These are phyloP conservation scores for Penicillium sumatraense DNA, from an alignment of 2,329 filamentous ascomycete genomes.

Conservation along the genomic window DNA sequence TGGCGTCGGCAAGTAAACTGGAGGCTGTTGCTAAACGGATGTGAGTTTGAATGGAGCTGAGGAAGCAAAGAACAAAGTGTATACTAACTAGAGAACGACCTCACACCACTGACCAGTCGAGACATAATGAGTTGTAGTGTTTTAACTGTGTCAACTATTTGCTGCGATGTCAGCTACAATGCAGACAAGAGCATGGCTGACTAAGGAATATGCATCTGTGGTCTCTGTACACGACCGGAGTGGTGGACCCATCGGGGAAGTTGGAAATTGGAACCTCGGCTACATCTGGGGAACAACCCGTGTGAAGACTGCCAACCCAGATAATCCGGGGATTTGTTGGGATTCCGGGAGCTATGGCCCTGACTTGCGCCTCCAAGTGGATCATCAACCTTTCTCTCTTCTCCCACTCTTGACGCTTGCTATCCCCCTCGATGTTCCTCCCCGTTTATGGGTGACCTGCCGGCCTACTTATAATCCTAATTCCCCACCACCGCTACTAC, in stretches of 20 bases:
- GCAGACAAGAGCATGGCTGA: background rate
- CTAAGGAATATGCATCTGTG: background rate
- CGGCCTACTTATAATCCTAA: background rate
- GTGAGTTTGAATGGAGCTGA: slow-evolving; percentile 12
- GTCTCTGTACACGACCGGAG: background rate
- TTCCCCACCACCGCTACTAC: background rate
- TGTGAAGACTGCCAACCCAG: slow-evolving; percentile 4
- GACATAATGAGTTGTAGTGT: slow-evolving; percentile 33
- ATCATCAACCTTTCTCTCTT: background rate
- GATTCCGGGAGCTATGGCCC: slow-evolving; percentile 25
- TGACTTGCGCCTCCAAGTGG: slow-evolving; percentile 11
- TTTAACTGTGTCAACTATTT: too few species aligned
- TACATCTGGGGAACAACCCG: slow-evolving; percentile 29
- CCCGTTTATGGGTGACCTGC: slow-evolving; percentile 3
- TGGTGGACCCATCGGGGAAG: background rate
- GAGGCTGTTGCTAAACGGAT: slow-evolving; percentile 24
- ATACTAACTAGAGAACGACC: slow-evolving; percentile 35
- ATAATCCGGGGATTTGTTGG: slow-evolving; percentile 32
- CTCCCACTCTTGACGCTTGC: background rate
- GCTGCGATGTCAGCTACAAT: too few species aligned
- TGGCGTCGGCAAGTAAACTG: slow-evolving; percentile 28
- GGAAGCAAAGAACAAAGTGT: background rate
- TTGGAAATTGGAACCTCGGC: slow-evolving; percentile 29
- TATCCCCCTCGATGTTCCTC: slow-evolving; percentile 8
- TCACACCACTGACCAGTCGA: slow-evolving; percentile 29